Base-by-base conservation (phyloP, 1,284 basidiomycete species). In the Rhodotorula glutinis region DNA sequence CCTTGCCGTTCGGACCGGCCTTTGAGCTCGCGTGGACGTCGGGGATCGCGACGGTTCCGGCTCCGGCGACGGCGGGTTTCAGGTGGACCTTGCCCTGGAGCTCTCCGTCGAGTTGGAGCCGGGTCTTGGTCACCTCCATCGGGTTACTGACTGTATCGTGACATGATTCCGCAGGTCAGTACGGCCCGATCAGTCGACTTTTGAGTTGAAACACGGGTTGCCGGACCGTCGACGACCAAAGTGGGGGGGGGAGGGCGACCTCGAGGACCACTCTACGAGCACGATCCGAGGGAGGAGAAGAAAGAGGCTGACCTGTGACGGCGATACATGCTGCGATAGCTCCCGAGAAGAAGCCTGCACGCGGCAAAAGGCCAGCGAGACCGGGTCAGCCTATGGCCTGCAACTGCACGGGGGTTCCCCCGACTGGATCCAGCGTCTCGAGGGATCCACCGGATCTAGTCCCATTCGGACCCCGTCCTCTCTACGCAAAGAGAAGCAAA, bases 51-150 rank as follows among this genome's bases (percentile, higher is more conserved):
- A 60, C 44, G 5, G 40, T 52, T 44, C 46, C 55, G 5, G 43
- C 41, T 7, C 30, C 60, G 3, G 67, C 51, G 5, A 27, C 30
- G 10, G 63, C 53, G 27, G 57, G n/a, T 47, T 88, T 85, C 51
- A 65, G 21, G 57, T 62, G 57, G 41, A 46, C 55, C 13, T 65
- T 58, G 40, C 71, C 57, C 49, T 70, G 67, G 2, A 97, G 85
- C 80, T 98, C 93, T 29, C 93, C 94, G 78, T 97, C 92, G 29
- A 98, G 84, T 78, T 97, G 93, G 62, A 98, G 80, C 66, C 94
- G 87, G 44, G 93, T 97, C 80, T 97, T 97, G 65, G 90, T 89
- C 41, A 96, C 92, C 77, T 96, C 93, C 16, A 81, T 73, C 21
- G 74, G 74, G 60, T 76, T 76, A 23, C 74, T 73, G 30, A 75